These are phyloP conservation scores for Tieghemiomyces parasiticus DNA, from an alignment of 192 early-diverging fungal genomes.

Conservation along the genomic window DNA sequence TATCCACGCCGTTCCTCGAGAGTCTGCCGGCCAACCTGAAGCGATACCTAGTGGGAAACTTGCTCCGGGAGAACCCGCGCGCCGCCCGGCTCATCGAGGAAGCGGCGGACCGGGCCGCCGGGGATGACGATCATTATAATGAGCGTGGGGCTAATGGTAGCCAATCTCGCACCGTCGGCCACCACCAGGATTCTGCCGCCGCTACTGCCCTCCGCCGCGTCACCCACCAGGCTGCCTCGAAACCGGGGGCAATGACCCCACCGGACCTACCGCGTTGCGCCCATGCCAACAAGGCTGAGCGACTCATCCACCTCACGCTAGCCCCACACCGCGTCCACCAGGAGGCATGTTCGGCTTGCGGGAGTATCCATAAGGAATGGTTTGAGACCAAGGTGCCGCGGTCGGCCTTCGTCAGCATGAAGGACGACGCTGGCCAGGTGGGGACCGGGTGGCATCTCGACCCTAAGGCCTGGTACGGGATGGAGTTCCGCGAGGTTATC, in stretches of 20 bases:
- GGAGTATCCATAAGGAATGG: constrained; percentile 1
- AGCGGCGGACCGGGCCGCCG: no score
- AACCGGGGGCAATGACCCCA: not conserved
- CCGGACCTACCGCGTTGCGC: not conserved
- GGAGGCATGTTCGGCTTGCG: not conserved
- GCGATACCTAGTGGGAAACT: not conserved
- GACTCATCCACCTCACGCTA: not conserved
- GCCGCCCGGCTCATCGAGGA: not conserved
- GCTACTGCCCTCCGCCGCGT: not conserved
- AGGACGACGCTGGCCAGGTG: not conserved
- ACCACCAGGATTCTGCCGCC: not conserved
- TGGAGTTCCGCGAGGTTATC: not conserved
- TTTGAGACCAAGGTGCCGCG: not conserved
- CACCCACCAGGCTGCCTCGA: not conserved
- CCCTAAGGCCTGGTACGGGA: not conserved
- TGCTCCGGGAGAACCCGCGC: not conserved
- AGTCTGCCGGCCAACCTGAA: not conserved
- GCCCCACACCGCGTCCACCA: not conserved
- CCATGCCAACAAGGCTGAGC: not conserved
- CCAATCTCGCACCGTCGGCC: no score
- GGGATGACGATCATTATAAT: not conserved
- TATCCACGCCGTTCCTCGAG: not conserved
- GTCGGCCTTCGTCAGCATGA: not conserved
- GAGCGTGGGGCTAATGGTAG: no score
- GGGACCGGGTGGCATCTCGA: not conserved